Evolutionary conservation across 306 rosid species (phyloP).

Genomic region (Coriaria nepalensis): DNA sequence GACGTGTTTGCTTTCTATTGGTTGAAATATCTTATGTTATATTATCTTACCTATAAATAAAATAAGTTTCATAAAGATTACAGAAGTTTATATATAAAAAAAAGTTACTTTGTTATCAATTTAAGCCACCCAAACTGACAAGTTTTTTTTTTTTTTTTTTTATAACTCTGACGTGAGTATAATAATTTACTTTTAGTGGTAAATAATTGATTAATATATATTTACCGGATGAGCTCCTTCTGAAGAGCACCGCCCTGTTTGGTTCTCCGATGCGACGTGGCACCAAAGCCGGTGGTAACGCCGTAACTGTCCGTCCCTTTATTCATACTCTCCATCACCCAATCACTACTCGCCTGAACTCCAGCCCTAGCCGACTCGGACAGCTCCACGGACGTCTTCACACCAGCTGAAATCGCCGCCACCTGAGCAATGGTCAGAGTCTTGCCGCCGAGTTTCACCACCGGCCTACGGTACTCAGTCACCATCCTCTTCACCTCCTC

Average conservation of each 20-base stretch:
- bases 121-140: too few relatives aligned
- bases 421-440: constrained; percentile 63
- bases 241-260: constrained; percentile 91
- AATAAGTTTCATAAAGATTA: too few relatives aligned
- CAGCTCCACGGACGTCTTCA: constrained; percentile 31
- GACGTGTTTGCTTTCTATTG: too few relatives aligned
- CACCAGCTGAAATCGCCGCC: constrained; percentile 52
- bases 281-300: constrained; percentile 91
- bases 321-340: constrained; percentile 76
- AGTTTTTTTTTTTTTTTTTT: too few relatives aligned
- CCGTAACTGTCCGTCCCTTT: constrained; percentile 81
- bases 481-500: constrained; percentile 94
- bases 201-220: neutral
- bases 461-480: constrained; percentile 46
- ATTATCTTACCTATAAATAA: too few relatives aligned
- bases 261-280: constrained; percentile 77
- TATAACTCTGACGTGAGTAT: too few relatives aligned
- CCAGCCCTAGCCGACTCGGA: constrained; percentile 53
- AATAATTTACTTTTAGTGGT: too few relatives aligned
- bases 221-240: constrained; percentile 65
- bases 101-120: too few relatives aligned
- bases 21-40: too few relatives aligned
- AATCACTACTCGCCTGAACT: constrained; percentile 84
- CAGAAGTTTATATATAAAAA: too few relatives aligned
- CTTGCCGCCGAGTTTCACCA: constrained; percentile 54